These are phyloP conservation scores for Penicillium sp. DNA, from an alignment of 2,329 filamentous ascomycete genomes.

Conservation along the genomic window DNA sequence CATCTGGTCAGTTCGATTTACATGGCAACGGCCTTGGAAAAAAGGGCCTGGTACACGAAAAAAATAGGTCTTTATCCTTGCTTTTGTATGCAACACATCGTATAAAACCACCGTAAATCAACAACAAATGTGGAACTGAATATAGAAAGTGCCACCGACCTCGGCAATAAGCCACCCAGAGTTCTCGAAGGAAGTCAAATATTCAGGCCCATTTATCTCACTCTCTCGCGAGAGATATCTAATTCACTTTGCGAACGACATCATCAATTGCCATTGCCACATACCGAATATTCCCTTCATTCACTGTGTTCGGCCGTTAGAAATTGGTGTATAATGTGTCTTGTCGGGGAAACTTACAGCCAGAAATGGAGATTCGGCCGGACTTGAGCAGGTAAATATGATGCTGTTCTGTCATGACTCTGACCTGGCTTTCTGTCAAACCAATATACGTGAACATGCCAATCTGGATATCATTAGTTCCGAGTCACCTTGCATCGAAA, in stretches of 20 bases:
- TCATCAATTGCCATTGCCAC: constrained; percentile 20
- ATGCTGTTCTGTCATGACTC: constrained; percentile 15
- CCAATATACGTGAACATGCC: constrained; percentile 25
- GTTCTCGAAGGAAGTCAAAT: too few relatives aligned
- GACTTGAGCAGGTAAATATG: constrained; percentile 24
- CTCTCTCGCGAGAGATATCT: background rate
- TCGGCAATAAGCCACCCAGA: too few relatives aligned
- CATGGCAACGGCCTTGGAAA: too few relatives aligned
- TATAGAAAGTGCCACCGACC: too few relatives aligned
- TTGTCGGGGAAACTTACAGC: constrained; percentile 13
- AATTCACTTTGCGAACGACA: constrained; percentile 8
- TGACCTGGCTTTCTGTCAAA: constrained; percentile 12
- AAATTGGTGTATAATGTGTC: background rate
- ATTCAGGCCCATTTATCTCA: background rate
- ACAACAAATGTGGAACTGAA: too few relatives aligned
- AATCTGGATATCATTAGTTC: constrained; percentile 10
- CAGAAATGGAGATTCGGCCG: constrained; percentile 21
- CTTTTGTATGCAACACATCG: too few relatives aligned
- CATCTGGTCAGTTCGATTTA: too few relatives aligned
- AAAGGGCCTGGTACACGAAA: too few relatives aligned
- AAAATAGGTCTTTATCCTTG: too few relatives aligned
- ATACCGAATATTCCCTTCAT: constrained; percentile 16
- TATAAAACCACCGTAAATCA: too few relatives aligned
- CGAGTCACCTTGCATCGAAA: background rate
- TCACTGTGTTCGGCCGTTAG: constrained; percentile 10